Evolutionary conservation across 2,329 filamentous ascomycete genomes (phyloP), one percentile per base, ranked within the genome.

Genomic region (Sporothrix phasma): DNA sequence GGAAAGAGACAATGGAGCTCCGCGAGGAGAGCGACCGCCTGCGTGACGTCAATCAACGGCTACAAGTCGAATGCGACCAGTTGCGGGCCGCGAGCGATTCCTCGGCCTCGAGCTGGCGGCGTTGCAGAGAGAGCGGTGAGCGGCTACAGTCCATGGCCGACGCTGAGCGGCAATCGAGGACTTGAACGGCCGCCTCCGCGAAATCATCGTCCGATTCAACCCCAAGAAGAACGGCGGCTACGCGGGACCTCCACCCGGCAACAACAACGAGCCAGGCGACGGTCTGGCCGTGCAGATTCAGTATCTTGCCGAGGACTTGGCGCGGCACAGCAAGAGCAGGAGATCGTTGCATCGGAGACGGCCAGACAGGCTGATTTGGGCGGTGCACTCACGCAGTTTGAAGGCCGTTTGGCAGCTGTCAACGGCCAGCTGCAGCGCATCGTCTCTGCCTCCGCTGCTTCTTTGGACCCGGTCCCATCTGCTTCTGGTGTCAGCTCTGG

Each of bases 251-350:
- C 79, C 81, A 0, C 68, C 73, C 17, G 72, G 72, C 10, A 72
- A 71, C 13, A 73, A 73, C 66, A 69, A 71, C 19, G 77, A 80
- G 61, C 74, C 81, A 15, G 78, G 78, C 7, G 77, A 79, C 19
- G 75, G 79, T 64, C 73, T 87, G 24, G 73, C 74, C 31, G 77
- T 72, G 45, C 88, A 92, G 70, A 74, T 94, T 22, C 84, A 87
- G 46, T 92, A 91, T 70, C 78, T 95, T 3, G 85, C 89, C 65
- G 82, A 83, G 69, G 84, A 1, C 75, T 94, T 37, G 76, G 79
- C 34, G 80, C 81, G 8, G 81, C 92, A 11, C 78, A 80, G 43
- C 78, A 82, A 17, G 84, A 85, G 68, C 82, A 86, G 69, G 76
- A 79, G 59, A 2, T 58, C 65, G 3, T 61, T 29, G 65, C 66